These are phyloP conservation scores for Dendrocalamus sinicus DNA, from an alignment of 176 grass and related monocot genomes.

Conservation along the genomic window DNA sequence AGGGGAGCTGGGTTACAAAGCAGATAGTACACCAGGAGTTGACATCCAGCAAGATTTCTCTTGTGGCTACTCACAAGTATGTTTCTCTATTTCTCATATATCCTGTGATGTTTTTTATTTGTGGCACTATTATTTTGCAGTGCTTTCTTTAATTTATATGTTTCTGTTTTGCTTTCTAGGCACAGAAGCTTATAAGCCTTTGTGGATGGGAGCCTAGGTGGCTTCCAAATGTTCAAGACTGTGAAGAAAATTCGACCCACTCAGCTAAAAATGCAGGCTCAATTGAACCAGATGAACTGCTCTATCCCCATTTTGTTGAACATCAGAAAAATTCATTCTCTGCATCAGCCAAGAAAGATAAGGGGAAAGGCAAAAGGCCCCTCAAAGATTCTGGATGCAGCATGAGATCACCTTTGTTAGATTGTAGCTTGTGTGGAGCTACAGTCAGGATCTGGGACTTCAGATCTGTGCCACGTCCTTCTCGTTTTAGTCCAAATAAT, in stretches of 20 bases:
- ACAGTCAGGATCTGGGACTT: slow-evolving; percentile 87
- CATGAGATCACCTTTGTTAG: slow-evolving; percentile 88
- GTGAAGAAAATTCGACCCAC: slow-evolving; percentile 90
- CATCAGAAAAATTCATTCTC: slow-evolving; percentile 61
- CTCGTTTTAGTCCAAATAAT: slow-evolving; percentile 68
- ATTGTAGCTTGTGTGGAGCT: slow-evolving; percentile 90
- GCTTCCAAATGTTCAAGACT: slow-evolving; percentile 97
- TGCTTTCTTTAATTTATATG: slow-evolving; percentile 36
- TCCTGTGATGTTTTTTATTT: slow-evolving; percentile 8
- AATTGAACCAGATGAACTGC: slow-evolving; percentile 50
- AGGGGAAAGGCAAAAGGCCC: slow-evolving; percentile 71
- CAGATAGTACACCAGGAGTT: slow-evolving; percentile 60
- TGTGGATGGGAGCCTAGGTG: slow-evolving; percentile 99
- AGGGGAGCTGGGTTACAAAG: slow-evolving; percentile 70
- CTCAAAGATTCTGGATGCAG: slow-evolving; percentile 75
- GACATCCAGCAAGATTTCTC: slow-evolving; percentile 63
- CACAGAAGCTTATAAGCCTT: slow-evolving; percentile 92
- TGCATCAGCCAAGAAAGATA: slow-evolving; percentile 74
- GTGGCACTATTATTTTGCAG: slow-evolving; percentile 27
- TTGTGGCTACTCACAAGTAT: slow-evolving; percentile 74
- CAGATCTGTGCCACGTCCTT: slow-evolving; percentile 62
- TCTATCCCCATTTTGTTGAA: slow-evolving; percentile 54
- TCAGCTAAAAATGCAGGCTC: slow-evolving; percentile 73
- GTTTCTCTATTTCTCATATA: slow-evolving; percentile 35
- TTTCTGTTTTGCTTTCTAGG: slow-evolving; percentile 57